Evolutionary conservation across 495 filamentous ascomycete genomes (phyloP).

Genomic region (Bacidia rubella): DNA sequence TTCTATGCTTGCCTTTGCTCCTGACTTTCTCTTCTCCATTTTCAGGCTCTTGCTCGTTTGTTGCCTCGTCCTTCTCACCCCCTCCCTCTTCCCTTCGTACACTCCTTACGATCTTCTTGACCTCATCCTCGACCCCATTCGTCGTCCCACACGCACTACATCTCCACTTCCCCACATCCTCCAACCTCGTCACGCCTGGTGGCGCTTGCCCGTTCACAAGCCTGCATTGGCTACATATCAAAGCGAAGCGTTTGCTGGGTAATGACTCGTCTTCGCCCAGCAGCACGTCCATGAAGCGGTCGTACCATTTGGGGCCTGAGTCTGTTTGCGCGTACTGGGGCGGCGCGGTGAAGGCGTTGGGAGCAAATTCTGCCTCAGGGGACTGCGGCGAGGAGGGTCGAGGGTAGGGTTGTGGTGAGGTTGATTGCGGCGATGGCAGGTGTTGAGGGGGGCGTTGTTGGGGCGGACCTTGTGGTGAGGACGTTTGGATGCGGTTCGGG

Average conservation of each 20-base stretch:
- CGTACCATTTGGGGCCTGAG: slow-evolving; percentile 67
- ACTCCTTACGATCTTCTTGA: slow-evolving; percentile 41
- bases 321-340: slow-evolving; percentile 33
- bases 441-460: slow-evolving; percentile 14
- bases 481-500: slow-evolving; percentile 17
- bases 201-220: slow-evolving; percentile 95
- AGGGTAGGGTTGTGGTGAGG: slow-evolving; percentile 3
- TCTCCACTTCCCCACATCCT: slow-evolving; percentile 78
- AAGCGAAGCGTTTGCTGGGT: slow-evolving; percentile 74
- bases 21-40: not conserved
- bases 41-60: slow-evolving; percentile 12
- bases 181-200: slow-evolving; percentile 61
- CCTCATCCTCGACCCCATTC: slow-evolving; percentile 73
- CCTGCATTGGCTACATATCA: slow-evolving; percentile 73
- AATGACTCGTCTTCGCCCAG: slow-evolving; percentile 91
- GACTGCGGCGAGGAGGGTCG: slow-evolving; percentile 10
- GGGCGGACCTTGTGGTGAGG: slow-evolving; percentile 10
- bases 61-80: slow-evolving; percentile 20
- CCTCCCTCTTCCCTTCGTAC: slow-evolving; percentile 24
- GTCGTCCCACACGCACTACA: slow-evolving; percentile 72
- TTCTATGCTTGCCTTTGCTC: not conserved
- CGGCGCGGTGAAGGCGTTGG: slow-evolving; percentile 42
- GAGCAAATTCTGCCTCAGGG: slow-evolving; percentile 34
- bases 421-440: slow-evolving; percentile 14
- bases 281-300: slow-evolving; percentile 80